phyloP scores from a whole-genome alignment of 2,329 filamentous ascomycete species.

The Ceratocystis papillata region DNA sequence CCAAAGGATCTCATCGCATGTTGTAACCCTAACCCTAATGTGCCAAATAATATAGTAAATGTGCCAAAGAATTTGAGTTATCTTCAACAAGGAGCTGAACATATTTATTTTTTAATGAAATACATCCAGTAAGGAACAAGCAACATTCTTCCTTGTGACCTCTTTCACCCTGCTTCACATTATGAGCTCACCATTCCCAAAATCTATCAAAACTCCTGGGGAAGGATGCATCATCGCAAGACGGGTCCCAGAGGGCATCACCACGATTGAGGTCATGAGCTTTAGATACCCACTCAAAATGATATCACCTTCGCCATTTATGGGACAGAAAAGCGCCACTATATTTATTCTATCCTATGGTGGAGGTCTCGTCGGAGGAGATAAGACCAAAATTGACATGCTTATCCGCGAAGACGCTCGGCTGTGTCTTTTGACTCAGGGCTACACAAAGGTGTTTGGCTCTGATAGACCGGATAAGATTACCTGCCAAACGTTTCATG shows the following conservation, averaged over 20 bases:
- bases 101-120: too few species aligned
- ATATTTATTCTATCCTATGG: conserved; percentile 91
- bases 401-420: conserved; percentile 53
- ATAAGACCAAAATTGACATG: conserved; percentile 64
- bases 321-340: conserved; percentile 56
- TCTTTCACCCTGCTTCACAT: not conserved
- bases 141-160: not conserved
- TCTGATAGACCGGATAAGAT: conserved; percentile 46
- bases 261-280: conserved; percentile 60
- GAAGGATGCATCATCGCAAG: conserved; percentile 66
- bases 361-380: conserved; percentile 81
- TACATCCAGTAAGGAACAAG: too few species aligned
- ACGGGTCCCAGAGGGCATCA: conserved; percentile 58
- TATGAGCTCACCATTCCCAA: conserved; percentile 63
- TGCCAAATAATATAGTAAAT: too few species aligned
- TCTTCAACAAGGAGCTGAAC: too few species aligned
- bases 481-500: conserved; percentile 48
- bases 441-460: conserved; percentile 94
- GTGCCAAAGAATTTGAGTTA: too few species aligned
- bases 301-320: conserved; percentile 63
- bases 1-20: not conserved
- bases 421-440: conserved; percentile 58
- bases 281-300: conserved; percentile 95
- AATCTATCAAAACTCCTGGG: conserved; percentile 62
- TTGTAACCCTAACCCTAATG: not conserved